These are phyloP conservation scores for Sporothrix luriei DNA, from an alignment of 2,329 filamentous ascomycete genomes.

Conservation along the genomic window DNA sequence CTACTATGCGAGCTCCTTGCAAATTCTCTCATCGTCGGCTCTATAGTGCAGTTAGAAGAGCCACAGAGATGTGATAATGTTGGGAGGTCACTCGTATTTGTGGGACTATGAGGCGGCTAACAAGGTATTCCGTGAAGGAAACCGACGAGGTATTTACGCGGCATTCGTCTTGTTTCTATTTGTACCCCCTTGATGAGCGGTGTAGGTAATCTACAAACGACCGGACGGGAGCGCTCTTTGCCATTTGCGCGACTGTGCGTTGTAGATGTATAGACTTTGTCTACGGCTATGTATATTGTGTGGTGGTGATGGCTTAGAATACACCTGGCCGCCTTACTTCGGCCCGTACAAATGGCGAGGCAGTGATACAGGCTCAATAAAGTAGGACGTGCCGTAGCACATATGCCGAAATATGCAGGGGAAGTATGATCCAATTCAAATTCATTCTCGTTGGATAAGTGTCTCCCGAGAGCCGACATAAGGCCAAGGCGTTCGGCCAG, in stretches of 20 bases:
- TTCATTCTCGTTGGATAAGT: neutral
- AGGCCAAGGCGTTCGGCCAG: neutral
- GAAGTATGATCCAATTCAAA: neutral
- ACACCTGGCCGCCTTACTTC: neutral
- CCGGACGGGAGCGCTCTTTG: neutral
- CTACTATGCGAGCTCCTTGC: too few species aligned
- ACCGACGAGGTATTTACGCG: neutral
- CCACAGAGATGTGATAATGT: too few species aligned
- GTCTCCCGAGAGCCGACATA: neutral
- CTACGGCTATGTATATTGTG: too few species aligned
- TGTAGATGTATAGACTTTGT: neutral
- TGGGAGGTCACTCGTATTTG: too few species aligned
- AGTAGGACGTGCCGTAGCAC: neutral
- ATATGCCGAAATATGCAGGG: neutral
- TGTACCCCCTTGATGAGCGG: constrained; percentile 13
- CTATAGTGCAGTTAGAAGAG: too few species aligned
- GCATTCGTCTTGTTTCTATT: neutral
- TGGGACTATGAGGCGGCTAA: too few species aligned
- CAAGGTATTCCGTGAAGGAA: neutral
- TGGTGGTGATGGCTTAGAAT: too few species aligned
- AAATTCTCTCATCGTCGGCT: too few species aligned
- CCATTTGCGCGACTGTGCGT: neutral
- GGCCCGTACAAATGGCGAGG: constrained; percentile 13
- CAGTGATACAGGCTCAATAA: neutral
- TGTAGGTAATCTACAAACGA: neutral